These are phyloP conservation scores for Skeletonema marinoi DNA, from an alignment of 108 stramenopile species.

Conservation along the genomic window DNA sequence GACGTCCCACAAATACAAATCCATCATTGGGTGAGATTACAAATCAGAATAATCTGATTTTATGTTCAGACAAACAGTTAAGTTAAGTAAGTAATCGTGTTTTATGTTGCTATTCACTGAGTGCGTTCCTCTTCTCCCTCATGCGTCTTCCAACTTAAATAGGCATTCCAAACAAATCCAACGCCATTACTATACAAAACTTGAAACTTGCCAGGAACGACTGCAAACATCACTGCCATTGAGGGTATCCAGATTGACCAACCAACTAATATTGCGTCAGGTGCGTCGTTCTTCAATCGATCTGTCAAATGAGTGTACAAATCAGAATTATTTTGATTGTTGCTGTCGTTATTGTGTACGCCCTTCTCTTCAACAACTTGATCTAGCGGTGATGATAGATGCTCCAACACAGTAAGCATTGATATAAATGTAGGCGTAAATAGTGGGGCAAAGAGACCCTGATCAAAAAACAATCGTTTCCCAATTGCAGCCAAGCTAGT, in stretches of 20 bases:
- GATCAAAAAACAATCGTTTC: conserved; percentile 69
- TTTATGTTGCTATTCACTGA: neutral
- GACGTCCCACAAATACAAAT: too few species aligned
- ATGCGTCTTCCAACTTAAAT: conserved; percentile 70
- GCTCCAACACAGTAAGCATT: conserved; percentile 69
- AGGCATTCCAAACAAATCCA: conserved; percentile 89
- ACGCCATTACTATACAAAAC: conserved; percentile 82
- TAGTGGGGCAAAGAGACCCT: conserved; percentile 70
- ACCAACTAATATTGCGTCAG: conserved; percentile 64
- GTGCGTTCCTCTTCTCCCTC: conserved; percentile 13
- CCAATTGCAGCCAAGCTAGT: conserved; percentile 23
- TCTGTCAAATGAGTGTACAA: conserved; percentile 14
- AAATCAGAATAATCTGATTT: too few species aligned
- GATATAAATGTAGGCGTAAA: conserved; percentile 73
- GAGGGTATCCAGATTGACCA: conserved; percentile 89
- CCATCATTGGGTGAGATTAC: too few species aligned
- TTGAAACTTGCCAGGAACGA: conserved; percentile 75
- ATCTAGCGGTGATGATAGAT: neutral
- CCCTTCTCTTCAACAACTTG: neutral
- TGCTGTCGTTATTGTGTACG: neutral
- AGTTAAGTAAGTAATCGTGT: neutral
- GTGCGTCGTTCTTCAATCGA: conserved; percentile 42
- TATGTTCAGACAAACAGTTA: neutral
- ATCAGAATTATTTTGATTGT: conserved; percentile 1
- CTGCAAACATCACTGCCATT: conserved; percentile 71